Evolutionary conservation across 345 rosid genomes (phyloP), one percentile per base, ranked within the genome.

Genomic region (Erysimum cheiranthoides): DNA sequence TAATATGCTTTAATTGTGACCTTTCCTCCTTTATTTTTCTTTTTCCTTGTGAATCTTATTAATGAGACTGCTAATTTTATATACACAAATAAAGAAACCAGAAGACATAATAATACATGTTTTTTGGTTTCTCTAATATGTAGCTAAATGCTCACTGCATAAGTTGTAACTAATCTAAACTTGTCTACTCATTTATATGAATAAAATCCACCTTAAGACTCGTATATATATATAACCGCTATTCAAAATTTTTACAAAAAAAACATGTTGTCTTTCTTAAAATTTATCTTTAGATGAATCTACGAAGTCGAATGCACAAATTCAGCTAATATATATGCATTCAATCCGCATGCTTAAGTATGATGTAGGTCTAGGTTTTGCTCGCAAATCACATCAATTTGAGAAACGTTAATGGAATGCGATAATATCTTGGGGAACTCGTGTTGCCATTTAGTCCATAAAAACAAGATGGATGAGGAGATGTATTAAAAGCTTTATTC

Each of bases 131-230:
- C 71, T 70, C 53, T 70, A 56, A 64, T 69, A 61, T 70, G 46
- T 65, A 65, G 42, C 21, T 53, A 70, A 73, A 77, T 54, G 49
- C 30, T 71, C 72, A 71, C 54, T 30, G 35, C 66, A 57, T 77
- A 71, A 77, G 62, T 71, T 77, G 76, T 71, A 71, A 77, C 80
- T 71, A 65, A 65, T 77, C 72, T 64, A 10, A 39, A 71, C 2
- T 63, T 77, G 66, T 54, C 14, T 70, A 36, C 66, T 63, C 35
- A 54, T 62, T 61, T 70, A 17, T 70, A 59, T 21, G 11, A 60
- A 70, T 70, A 61, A 72, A 71, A 49, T 61, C 2, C n/a, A 31
- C 17, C 14, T 14, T 21, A 50, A 16, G 34, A 18, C 11, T 67
- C 59, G 31, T 51, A 46, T 45, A n/a, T 51, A 46, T 45, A n/a